Evolutionary conservation across 768 basidiomycete species (phyloP).

Genomic region (Serendipita sp.): DNA sequence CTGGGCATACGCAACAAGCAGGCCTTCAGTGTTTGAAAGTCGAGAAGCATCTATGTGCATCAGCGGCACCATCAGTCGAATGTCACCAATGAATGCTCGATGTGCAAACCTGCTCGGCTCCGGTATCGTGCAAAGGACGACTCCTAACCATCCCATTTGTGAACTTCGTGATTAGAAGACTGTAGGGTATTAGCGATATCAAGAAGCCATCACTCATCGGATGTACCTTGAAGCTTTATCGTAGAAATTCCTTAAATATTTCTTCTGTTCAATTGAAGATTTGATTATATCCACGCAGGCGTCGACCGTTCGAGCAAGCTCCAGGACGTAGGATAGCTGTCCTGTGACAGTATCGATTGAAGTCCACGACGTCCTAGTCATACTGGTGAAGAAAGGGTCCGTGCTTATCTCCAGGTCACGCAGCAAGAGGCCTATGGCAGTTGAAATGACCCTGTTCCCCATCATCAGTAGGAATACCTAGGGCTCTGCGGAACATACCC

Average conservation of each 20-base stretch:
- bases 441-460: conserved; percentile 54
- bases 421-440: conserved; percentile 62
- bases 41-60: conserved; percentile 58
- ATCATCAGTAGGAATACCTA: conserved; percentile 4
- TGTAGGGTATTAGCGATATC: conserved; percentile 19
- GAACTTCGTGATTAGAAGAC: conserved; percentile 72
- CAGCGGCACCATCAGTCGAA: background rate
- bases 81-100: background rate
- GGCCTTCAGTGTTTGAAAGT: conserved; percentile 73
- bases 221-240: conserved; percentile 82
- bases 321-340: conserved; percentile 63
- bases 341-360: conserved; percentile 71
- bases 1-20: conserved; percentile 75
- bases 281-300: conserved; percentile 63
- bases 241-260: conserved; percentile 79
- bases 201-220: background rate
- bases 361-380: conserved; percentile 68
- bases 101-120: conserved; percentile 72
- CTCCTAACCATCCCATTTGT: conserved; percentile 81
- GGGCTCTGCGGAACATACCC: conserved; percentile 32
- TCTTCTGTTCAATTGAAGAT: conserved; percentile 82
- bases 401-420: conserved; percentile 74
- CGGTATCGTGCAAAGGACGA: conserved; percentile 78
- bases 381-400: conserved; percentile 61
- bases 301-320: conserved; percentile 58